Conservation (phyloP, 768 basidiomycete genomes). For the Hydnum rufescens region DNA sequence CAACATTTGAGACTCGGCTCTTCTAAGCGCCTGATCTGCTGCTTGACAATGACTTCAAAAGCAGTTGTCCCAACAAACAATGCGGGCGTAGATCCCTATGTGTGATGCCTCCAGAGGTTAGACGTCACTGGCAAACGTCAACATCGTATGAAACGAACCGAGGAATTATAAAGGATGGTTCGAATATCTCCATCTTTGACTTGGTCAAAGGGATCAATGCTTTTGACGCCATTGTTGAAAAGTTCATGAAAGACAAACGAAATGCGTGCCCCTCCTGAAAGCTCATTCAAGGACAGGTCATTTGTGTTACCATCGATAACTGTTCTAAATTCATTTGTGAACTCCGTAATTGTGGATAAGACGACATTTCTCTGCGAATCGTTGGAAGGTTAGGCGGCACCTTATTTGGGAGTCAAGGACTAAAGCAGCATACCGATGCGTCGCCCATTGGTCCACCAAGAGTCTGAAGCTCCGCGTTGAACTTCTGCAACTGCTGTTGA, state of each 20-base stretch:
- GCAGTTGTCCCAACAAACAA: slow-evolving; percentile 94
- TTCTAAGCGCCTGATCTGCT: slow-evolving; percentile 93
- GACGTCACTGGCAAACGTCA: background rate
- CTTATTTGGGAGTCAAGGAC: background rate
- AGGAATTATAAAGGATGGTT: slow-evolving; percentile 91
- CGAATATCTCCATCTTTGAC: slow-evolving; percentile 98
- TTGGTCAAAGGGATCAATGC: slow-evolving; percentile 96
- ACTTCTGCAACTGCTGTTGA: slow-evolving; percentile 75
- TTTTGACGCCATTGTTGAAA: slow-evolving; percentile 90
- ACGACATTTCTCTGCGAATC: slow-evolving; percentile 65
- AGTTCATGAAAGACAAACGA: slow-evolving; percentile 98
- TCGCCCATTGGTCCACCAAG: slow-evolving; percentile 83
- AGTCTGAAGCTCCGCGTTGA: slow-evolving; percentile 55
- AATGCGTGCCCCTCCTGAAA: slow-evolving; percentile 97
- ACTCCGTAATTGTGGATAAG: slow-evolving; percentile 94
- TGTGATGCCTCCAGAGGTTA: background rate
- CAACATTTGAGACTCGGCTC: slow-evolving; percentile 89
- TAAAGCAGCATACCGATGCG: slow-evolving; percentile 20
- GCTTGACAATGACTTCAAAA: slow-evolving; percentile 97
- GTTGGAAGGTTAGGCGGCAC: background rate
- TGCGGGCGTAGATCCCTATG: slow-evolving; percentile 80
- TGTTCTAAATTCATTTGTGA: slow-evolving; percentile 89
- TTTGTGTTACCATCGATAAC: slow-evolving; percentile 96
- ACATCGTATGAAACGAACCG: slow-evolving; percentile 30
- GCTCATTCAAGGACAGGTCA: slow-evolving; percentile 84